Evolutionary conservation across 306 rosid species (phyloP), one percentile per base, ranked within the genome.

Genomic region (Purshia tridentata): DNA sequence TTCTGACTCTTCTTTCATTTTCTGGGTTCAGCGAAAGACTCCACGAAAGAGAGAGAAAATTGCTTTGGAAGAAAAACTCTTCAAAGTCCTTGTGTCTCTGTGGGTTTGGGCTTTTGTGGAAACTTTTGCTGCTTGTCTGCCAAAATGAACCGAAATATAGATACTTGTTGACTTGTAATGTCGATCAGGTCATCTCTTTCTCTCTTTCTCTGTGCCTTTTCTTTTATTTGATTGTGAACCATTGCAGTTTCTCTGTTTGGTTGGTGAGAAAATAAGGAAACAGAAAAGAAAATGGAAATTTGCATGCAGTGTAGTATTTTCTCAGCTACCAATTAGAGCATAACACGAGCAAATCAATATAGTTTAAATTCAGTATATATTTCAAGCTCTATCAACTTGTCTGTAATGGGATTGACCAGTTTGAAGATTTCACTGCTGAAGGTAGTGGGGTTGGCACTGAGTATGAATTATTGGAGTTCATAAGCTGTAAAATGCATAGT

Each of bases 181-280:
- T 74, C n/a, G n/a, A n/a, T n/a, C 83, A 76, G 85, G 89, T 83
- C 67, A 13, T 73, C 68, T 48, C 62, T 76, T 79, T 53, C 81
- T 67, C 44, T 49, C 58, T 55, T 57, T 68, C 63, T 57, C 63
- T 67, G 41, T 67, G 44, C 41, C 54, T 44, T 10, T 54, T 47
- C 46, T n/a, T 55, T 12, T 6, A 1, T n/a, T 3, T 37, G 18
- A 10, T 64, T 39, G 9, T 42, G 69, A 7, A 14, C 8, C 69
- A 19, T 53, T 61, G 55, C 20, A 53, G 16, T 20, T 12, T 22
- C 19, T 42, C 46, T 67, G 50, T 53, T 58, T 66, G 53, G 66
- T 70, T 47, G 22, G 58, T 56, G 49, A 57, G 74, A 69, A 77
- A 73, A 56, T 68, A 52, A 69, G 50, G 19, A 10, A 52, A 46